These are phyloP conservation scores for Trypanosoma brucei DNA, from an alignment of 208 protist genomes.

Conservation along the genomic window DNA sequence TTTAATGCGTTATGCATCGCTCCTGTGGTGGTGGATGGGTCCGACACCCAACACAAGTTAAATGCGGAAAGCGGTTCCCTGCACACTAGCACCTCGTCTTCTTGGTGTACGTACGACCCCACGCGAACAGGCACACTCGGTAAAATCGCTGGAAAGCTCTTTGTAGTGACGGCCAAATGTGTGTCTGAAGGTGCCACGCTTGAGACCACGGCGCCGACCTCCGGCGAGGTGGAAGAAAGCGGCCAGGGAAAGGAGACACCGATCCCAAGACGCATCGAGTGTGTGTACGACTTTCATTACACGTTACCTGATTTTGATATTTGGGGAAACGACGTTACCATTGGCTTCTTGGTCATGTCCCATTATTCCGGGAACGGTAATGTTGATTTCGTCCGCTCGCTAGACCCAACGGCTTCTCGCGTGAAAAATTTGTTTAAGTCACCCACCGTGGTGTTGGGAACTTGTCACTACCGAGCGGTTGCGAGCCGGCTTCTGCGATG, in stretches of 20 bases:
- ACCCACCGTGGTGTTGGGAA: conserved; percentile 28
- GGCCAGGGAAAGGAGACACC: background rate
- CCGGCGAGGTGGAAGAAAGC: background rate
- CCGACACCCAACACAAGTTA: background rate
- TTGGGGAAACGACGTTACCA: background rate
- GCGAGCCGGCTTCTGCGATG: conserved; percentile 40
- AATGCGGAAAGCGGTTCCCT: conserved; percentile 1
- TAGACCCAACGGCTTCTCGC: conserved; percentile 7
- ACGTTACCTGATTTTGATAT: conserved; percentile 23
- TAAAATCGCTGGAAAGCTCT: conserved; percentile 7
- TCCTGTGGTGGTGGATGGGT: conserved; percentile 22
- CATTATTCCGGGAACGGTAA: background rate
- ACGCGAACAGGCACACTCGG: background rate
- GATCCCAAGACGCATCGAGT: conserved; percentile 20
- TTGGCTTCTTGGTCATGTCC: background rate
- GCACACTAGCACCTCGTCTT: conserved; percentile 24
- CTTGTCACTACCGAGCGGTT: conserved; percentile 38
- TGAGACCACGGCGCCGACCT: background rate
- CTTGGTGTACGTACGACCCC: conserved; percentile 22
- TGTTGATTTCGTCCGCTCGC: conserved; percentile 17
- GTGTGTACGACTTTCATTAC: conserved; percentile 29
- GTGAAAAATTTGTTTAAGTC: conserved; percentile 9
- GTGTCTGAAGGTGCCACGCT: background rate
- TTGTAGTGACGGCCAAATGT: conserved; percentile 4
- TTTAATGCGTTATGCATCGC: conserved; percentile 38